phyloP scores from a whole-genome alignment of 352 stramenopile species.

The Phytophthora boehmeriae region DNA sequence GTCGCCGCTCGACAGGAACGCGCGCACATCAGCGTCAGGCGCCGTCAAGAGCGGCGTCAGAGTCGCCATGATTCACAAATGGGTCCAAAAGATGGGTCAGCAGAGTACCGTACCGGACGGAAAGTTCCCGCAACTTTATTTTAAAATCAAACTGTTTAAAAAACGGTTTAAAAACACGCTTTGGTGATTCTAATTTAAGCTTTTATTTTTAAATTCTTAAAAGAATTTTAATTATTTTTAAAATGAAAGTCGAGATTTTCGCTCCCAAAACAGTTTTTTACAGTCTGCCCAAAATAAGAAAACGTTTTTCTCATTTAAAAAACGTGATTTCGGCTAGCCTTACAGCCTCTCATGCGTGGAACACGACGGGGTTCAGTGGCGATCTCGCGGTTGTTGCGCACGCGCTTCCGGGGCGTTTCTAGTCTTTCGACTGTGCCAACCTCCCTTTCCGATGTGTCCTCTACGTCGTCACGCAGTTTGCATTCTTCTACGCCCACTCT shows the following conservation, averaged over 20 bases:
- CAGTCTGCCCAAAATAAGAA: no score
- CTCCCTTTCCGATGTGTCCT: neutral
- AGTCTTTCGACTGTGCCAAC: no score
- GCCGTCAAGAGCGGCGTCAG: slow-evolving; percentile 8
- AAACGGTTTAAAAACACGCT: neutral
- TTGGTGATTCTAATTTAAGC: no score
- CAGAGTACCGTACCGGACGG: no score
- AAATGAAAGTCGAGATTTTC: neutral
- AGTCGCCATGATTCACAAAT: slow-evolving; percentile 6
- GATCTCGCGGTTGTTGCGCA: no score
- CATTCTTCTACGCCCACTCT: slow-evolving; percentile 9
- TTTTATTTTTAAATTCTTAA: no score
- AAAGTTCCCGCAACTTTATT: no score
- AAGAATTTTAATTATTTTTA: no score
- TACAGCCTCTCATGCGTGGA: neutral
- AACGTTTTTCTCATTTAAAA: neutral
- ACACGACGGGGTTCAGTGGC: no score
- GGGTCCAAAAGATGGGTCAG: neutral
- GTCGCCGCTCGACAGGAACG: neutral
- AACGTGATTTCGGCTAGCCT: neutral
- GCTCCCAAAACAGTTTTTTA: neutral
- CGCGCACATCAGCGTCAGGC: slow-evolving; percentile 16
- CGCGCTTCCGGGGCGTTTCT: no score
- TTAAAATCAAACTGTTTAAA: neutral
- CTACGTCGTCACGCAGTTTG: slow-evolving; percentile 9